These are phyloP conservation scores for Chlamydomonas reinhardtii DNA, from an alignment of 163 green algal species.

Conservation along the genomic window DNA sequence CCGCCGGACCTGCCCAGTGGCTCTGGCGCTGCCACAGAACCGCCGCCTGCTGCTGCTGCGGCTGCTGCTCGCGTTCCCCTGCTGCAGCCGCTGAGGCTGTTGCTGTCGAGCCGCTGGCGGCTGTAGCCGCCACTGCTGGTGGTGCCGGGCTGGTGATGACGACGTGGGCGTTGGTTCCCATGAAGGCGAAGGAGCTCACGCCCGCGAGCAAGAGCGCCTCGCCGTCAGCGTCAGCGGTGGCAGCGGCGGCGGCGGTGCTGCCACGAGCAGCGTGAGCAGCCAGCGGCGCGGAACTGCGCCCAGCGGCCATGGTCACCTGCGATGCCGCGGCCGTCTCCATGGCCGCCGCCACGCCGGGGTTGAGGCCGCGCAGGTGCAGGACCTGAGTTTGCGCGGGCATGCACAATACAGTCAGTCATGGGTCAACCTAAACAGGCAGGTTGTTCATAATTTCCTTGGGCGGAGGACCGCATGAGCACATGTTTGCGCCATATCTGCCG, in stretches of 20 bases:
- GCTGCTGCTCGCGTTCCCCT: not conserved
- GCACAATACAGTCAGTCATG: no score
- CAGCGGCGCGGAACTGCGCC: constrained; percentile 2
- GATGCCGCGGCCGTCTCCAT: not conserved
- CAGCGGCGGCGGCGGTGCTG: not conserved
- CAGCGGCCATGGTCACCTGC: not conserved
- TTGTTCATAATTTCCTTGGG: no score
- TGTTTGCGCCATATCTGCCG: no score
- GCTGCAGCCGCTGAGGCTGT: not conserved
- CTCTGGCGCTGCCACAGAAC: not conserved
- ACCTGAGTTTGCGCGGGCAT: constrained; percentile 45
- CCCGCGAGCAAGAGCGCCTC: constrained; percentile 33
- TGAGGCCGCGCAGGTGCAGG: constrained; percentile 82
- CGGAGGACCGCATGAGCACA: no score
- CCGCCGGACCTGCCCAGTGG: constrained; percentile 5
- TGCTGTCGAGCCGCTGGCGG: not conserved
- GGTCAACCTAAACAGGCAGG: no score
- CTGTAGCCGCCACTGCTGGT: not conserved
- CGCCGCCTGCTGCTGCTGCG: not conserved
- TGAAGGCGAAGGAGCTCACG: constrained; percentile 86
- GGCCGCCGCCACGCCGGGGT: constrained; percentile 73
- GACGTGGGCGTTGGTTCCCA: constrained; percentile 89
- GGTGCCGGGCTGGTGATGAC: constrained; percentile 46
- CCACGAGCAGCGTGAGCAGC: not conserved
- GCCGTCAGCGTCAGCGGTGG: not conserved